These are phyloP conservation scores for Alternaria rosae DNA, from an alignment of 2,329 filamentous ascomycete species.

Conservation along the genomic window DNA sequence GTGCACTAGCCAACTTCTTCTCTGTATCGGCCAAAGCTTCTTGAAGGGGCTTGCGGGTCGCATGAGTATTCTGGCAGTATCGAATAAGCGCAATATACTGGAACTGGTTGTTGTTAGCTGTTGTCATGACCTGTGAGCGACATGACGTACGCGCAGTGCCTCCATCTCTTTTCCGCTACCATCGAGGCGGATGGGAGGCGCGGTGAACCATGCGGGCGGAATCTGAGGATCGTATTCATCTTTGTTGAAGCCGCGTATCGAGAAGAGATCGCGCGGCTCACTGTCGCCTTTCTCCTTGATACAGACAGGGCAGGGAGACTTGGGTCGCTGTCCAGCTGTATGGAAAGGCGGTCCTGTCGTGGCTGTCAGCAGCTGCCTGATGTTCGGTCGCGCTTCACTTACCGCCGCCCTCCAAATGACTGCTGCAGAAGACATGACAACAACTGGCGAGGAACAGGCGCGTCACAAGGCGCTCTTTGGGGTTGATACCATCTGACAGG, in stretches of 20 bases:
- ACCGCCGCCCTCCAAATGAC: conserved; percentile 60
- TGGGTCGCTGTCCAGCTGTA: conserved; percentile 49
- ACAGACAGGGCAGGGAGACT: conserved; percentile 57
- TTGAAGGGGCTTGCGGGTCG: conserved; percentile 26
- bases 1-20: conserved; percentile 34
- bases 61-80: conserved; percentile 35
- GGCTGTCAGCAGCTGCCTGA: not conserved
- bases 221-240: conserved; percentile 55
- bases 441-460: conserved; percentile 59
- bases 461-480: conserved; percentile 50
- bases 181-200: conserved; percentile 55
- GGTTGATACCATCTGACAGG: conserved; percentile 47
- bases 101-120: conserved; percentile 49
- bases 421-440: conserved; percentile 58
- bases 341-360: conserved; percentile 56
- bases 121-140: not conserved
- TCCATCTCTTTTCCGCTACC: conserved; percentile 48
- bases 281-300: conserved; percentile 45
- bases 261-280: conserved; percentile 51
- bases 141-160: conserved; percentile 50
- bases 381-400: conserved; percentile 19
- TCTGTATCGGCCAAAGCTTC: conserved; percentile 25
- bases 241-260: conserved; percentile 53
- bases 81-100: conserved; percentile 52
- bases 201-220: conserved; percentile 52